Percentiles rank a stretch among this genome's conserved stretches.
These are phyloP conservation scores for Pseudopediastrum boryanum DNA, from an alignment of 139 green algal genomes.

Conservation along the genomic window DNA sequence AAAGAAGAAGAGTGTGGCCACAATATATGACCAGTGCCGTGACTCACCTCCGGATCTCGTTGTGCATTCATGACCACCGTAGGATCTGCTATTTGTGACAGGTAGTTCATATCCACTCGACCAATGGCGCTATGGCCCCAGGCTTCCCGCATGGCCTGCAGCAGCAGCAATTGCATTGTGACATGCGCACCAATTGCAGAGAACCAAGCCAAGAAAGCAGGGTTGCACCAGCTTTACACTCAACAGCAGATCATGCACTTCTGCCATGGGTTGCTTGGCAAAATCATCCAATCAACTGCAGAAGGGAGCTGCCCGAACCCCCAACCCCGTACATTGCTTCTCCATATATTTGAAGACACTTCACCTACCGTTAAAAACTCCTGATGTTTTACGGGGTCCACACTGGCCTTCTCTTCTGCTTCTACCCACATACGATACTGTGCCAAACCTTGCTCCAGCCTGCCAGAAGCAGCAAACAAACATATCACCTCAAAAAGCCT, in stretches of 20 bases:
- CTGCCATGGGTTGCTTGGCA: too few relatives aligned
- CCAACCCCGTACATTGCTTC: too few relatives aligned
- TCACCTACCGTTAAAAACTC: slow-evolving; percentile 13
- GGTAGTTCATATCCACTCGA: slow-evolving; percentile 35
- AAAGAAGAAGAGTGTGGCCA: too few relatives aligned
- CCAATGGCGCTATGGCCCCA: slow-evolving; percentile 40
- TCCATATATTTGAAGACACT: too few relatives aligned
- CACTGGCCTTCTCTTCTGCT: slow-evolving; percentile 30
- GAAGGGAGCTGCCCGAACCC: too few relatives aligned
- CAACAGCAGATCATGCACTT: too few relatives aligned
- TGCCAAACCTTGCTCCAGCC: slow-evolving; percentile 36
- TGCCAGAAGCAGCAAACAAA: slow-evolving; percentile 8
- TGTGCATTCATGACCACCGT: slow-evolving; percentile 29
- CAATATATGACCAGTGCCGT: too few relatives aligned
- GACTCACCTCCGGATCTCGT: slow-evolving; percentile 35
- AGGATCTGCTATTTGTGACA: slow-evolving; percentile 33
- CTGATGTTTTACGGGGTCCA: slow-evolving; percentile 42
- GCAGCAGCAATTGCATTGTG: slow-evolving; percentile 16
- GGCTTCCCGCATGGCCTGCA: slow-evolving; percentile 29
- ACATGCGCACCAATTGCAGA: background rate
- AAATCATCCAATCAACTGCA: too few relatives aligned
- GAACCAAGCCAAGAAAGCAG: too few relatives aligned
- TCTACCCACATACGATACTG: slow-evolving; percentile 44
- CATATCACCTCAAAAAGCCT: too few relatives aligned
- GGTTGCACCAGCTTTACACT: too few relatives aligned